phyloP scores from a whole-genome alignment of 2,329 filamentous ascomycete genomes.

The Celoporthe dispersa region DNA sequence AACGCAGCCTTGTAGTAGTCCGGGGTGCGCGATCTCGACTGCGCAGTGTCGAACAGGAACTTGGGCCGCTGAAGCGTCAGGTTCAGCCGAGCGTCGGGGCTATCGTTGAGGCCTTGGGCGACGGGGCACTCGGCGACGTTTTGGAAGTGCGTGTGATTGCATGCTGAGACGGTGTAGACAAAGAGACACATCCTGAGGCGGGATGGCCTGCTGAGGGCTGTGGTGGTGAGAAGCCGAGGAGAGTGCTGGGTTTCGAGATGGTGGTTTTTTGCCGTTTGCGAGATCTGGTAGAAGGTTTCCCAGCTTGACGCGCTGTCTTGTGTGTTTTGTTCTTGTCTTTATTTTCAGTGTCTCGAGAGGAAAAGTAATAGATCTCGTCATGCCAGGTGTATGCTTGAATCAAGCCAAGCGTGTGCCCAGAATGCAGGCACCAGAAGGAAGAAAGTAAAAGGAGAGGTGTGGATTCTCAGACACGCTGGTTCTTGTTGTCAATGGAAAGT shows the following conservation, averaged over 20 bases:
- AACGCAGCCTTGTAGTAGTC: conserved; percentile 15
- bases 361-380: background rate
- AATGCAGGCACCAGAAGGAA: background rate
- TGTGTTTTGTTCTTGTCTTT: background rate
- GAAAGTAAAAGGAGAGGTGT: background rate
- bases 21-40: conserved; percentile 13
- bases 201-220: background rate
- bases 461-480: background rate
- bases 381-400: background rate
- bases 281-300: background rate
- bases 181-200: conserved; percentile 40
- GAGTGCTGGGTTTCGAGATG: background rate
- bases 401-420: background rate
- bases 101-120: conserved; percentile 32
- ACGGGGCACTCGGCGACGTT: conserved; percentile 40
- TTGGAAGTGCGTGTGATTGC: conserved; percentile 41
- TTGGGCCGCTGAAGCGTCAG: conserved; percentile 31
- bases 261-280: background rate
- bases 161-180: conserved; percentile 37
- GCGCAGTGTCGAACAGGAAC: conserved; percentile 30
- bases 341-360: background rate
- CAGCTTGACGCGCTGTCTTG: background rate
- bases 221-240: background rate
- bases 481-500: conserved; percentile 3
- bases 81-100: conserved; percentile 31